Percentiles rank a stretch among this genome's conserved stretches.
These are phyloP conservation scores for Aspergillus taichungensis DNA, from an alignment of 495 filamentous ascomycete genomes.

Conservation along the genomic window DNA sequence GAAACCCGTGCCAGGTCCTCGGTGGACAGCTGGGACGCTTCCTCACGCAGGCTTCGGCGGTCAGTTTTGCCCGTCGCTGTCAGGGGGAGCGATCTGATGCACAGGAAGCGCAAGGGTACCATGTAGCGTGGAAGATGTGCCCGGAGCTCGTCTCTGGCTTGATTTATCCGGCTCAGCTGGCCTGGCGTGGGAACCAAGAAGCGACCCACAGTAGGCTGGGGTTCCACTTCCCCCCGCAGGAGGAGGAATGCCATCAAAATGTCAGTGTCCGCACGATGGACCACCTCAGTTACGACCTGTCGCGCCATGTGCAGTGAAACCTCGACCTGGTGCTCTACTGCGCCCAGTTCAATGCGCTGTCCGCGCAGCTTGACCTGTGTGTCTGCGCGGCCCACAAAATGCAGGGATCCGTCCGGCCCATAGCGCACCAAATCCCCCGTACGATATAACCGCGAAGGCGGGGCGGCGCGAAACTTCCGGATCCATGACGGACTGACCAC, in stretches of 20 bases:
- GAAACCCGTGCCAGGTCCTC: too few relatives aligned
- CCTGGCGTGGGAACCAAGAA: too few relatives aligned
- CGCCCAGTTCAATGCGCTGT: constrained; percentile 64
- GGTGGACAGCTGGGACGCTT: too few relatives aligned
- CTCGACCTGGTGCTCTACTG: constrained; percentile 37
- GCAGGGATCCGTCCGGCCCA: constrained; percentile 55
- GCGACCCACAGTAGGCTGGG: background rate
- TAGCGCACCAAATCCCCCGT: constrained; percentile 68
- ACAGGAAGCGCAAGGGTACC: background rate
- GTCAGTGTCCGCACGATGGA: background rate
- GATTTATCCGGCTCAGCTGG: too few relatives aligned
- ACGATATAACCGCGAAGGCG: constrained; percentile 35
- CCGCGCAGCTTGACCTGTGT: constrained; percentile 72
- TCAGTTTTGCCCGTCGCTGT: too few relatives aligned
- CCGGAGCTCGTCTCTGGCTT: background rate
- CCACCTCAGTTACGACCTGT: background rate
- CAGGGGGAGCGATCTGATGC: too few relatives aligned
- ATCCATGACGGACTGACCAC: too few relatives aligned
- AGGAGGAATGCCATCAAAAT: background rate
- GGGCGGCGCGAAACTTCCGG: too few relatives aligned
- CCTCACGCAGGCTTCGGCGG: too few relatives aligned
- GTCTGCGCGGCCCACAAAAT: constrained; percentile 62
- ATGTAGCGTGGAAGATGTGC: constrained; percentile 16
- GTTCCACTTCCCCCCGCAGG: background rate
- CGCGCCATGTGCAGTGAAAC: background rate